phyloP scores from a whole-genome alignment of 768 basidiomycete species.

The Trametes maxima region DNA sequence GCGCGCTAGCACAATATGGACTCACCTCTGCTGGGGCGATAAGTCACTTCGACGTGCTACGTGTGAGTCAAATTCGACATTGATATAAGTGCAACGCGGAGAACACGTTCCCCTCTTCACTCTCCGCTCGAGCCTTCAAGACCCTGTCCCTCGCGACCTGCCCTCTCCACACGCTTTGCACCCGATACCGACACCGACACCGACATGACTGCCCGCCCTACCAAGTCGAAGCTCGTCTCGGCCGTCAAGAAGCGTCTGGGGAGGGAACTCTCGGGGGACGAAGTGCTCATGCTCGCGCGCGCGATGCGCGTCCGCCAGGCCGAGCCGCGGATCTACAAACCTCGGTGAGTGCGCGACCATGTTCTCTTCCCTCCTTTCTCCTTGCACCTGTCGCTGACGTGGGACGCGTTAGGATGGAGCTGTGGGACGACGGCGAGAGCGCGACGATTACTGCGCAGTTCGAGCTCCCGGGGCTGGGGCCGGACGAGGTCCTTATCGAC shows the following conservation, averaged over 20 bases:
- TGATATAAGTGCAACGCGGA: constrained; percentile 4
- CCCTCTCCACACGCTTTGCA: neutral
- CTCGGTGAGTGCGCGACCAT: constrained; percentile 7
- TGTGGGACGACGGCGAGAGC: constrained; percentile 41
- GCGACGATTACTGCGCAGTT: constrained; percentile 29
- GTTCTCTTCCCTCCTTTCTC: neutral
- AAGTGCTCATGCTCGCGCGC: constrained; percentile 6
- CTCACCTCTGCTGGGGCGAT: constrained; percentile 12
- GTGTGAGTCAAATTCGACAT: constrained; percentile 4
- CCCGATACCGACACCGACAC: neutral
- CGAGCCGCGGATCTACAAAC: constrained; percentile 18
- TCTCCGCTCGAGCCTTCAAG: neutral
- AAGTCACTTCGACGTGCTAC: constrained; percentile 5
- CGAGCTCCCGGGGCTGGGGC: constrained; percentile 34
- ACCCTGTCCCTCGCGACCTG: neutral
- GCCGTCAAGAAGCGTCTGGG: constrained; percentile 15
- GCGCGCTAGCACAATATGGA: neutral
- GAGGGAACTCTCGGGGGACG: constrained; percentile 10
- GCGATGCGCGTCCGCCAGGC: constrained; percentile 3
- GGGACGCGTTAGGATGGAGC: constrained; percentile 37
- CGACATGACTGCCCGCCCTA: constrained; percentile 9
- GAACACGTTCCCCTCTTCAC: neutral
- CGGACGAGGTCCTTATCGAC: constrained; percentile 37
- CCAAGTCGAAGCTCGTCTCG: constrained; percentile 1
- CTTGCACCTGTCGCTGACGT: neutral